Base-by-base conservation (phyloP, 306 rosid genomes). In the Trichosanthes truncata region DNA sequence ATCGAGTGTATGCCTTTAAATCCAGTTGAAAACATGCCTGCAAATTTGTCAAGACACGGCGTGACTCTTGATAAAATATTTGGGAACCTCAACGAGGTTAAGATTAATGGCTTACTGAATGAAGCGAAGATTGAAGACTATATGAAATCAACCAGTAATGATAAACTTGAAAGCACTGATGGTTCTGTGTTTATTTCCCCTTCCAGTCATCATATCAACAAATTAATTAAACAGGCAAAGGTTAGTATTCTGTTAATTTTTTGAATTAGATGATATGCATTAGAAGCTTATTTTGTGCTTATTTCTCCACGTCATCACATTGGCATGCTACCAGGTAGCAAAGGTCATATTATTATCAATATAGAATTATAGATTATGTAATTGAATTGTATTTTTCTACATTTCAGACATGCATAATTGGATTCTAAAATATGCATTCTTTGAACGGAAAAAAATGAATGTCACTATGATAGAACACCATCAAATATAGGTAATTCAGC, bases 1-100 rank as follows among this genome's bases (percentile, higher is more conserved):
- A 86, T 91, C 80, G 93, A 95, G 78, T 95, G 99, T 89, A 93
- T 92, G 97, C 98, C 98, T 81, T 73, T 86, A 82, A 85, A 89
- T 88, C 96, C 96, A 59, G 65, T 81, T 69, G 97, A 95, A 82
- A 95, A 84, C 84, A 76, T 93, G 86, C 91, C 97, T 65, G 91
- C 86, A 36, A 89, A 91, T 84, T 82, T 90, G 60, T 71, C 75
- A 61, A 89, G 87, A 87, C 89, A 81, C 65, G 84, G 78, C 56
- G 41, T 83, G 31, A 13, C 79, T 41, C 73, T 82, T 66, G 83
- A 85, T 79, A 86, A 84, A 82, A 75, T 79, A 74, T 78, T 86
- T 59, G 93, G 87, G 79, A 83, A 87, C 46, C 79, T 82, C 43
- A 80, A 72, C 57, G 97, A 86, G 85, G 80, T 80, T 84, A 82